Base-by-base conservation (phyloP, 208 protist species). In the Jaenimonas drosophilae region DNA sequence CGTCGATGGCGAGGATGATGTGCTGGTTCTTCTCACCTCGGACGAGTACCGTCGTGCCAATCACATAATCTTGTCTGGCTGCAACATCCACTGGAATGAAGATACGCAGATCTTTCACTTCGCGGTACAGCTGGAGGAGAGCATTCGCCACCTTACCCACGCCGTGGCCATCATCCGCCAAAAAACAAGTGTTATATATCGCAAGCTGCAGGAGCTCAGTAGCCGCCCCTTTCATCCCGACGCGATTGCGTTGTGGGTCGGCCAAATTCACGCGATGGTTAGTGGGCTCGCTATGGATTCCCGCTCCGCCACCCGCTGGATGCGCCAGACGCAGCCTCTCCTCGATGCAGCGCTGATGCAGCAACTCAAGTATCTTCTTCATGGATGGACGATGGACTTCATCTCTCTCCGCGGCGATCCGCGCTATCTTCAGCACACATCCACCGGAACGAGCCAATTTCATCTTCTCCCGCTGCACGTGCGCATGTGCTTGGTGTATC, bases 301-400 rank as follows among this genome's bases (percentile, higher is more conserved):
- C 56, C 59, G 70, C 19, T 71, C 78, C 49, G 64, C 74, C 9
- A 52, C 64, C 25, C 65, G 77, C 44, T 94, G 82, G 79, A 67
- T 83, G 20, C 65, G 64, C 7, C 70, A 64, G 17, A 64, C 74
- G 19, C 72, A 89, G 48, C 77, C 77, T 0, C 67, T 78, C n/a
- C 70, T 94, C 4, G 74, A 91, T 52, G 52, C 59, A 0, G 82
- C 79, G 2, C 50, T 94, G 16, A 12, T 69, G 4, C 46, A 43
- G n/a, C 87, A 91, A 51, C 45, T 94, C 31, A 49, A 72, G 40
- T 71, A 64, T 40, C 63, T 87, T 3, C 59, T 91, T 38, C 69
- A 72, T 31, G 68, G 74, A 3, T 94, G 82, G 80, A 86, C 81
- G 7, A 46, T 57, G 27, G 87, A 94, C 54, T 94, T 88, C 54